Evolutionary conservation across 352 stramenopile species (phyloP), one percentile per base, ranked within the genome.

Genomic region (Thraustotheca clavata): DNA sequence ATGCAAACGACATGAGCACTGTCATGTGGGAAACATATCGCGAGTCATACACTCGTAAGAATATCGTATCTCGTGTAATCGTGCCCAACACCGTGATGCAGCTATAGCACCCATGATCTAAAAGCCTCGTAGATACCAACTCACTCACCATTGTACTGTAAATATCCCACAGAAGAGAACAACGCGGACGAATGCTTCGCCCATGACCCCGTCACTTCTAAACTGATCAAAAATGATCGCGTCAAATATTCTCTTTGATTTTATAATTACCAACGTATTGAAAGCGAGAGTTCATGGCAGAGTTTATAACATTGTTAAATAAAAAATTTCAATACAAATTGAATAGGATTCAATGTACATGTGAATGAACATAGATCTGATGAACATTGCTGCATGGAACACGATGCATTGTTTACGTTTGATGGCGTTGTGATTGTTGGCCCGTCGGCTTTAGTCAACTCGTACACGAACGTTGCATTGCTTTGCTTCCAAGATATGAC

Each of bases 111-210:
- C 24, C n/a, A 32, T n/a, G 26, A 12, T 46, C n/a, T 20, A 62
- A 34, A 43, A 16, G 38, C 16, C 20, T 16, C 16, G 38, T 43
- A 16, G 38, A 16, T 43, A 20, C 38, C 38, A 20, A 20, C 38
- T 43, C 1, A 29, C 4, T 8, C 57, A 65, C 57, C 81, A 91
- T 60, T 94, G 82, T 5, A 89, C 49, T 57, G 84, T 79, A 73
- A 89, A 94, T 9, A 94, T 73, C 49, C 75, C 76, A 68, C 79
- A 85, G 76, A 90, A 91, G 81, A 91, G 91, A 33, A 69, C 74
- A 55, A 94, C 84, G 65, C 84, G 84, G 26, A 65, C 16, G 7
- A 55, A 7, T 27, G 47, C 36, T 40, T 55, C 31, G 43, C 7
- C 24, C 43, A 52, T 52, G 1, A 11, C 50, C 32, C 48, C 50